These are phyloP conservation scores for Russula ochroleuca DNA, from an alignment of 768 basidiomycete species.

Conservation along the genomic window DNA sequence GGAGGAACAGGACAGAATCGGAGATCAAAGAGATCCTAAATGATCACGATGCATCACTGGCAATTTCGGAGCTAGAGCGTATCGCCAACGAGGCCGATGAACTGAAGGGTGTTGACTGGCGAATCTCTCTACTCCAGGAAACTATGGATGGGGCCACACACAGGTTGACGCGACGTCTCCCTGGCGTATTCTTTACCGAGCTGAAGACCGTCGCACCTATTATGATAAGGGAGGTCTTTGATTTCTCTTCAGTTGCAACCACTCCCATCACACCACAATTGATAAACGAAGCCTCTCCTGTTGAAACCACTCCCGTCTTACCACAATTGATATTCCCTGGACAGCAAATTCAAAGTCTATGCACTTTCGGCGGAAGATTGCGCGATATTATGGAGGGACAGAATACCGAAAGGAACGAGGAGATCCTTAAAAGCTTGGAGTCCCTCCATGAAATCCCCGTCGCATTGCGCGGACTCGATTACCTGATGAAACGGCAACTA, in stretches of 20 bases:
- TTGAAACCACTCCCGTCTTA: neutral
- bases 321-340: neutral
- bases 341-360: neutral
- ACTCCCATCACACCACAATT: neutral
- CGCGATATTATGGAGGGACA: neutral
- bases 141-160: neutral
- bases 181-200: constrained; percentile 6
- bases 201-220: neutral
- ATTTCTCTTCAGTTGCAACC: neutral
- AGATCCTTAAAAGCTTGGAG: neutral
- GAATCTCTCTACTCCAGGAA: constrained; percentile 3
- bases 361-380: neutral
- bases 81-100: neutral
- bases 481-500: constrained; percentile 4
- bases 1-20: neutral
- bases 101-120: neutral
- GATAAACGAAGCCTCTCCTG: neutral
- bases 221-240: neutral
- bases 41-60: neutral
- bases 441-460: neutral
- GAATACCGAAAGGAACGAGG: neutral
- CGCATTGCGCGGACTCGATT: neutral
- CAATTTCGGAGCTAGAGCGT: neutral
- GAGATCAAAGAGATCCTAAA: neutral
- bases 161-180: constrained; percentile 6